Evolutionary conservation across 345 rosid genomes (phyloP), one percentile per base, ranked within the genome.

Genomic region (Citrus maxima): DNA sequence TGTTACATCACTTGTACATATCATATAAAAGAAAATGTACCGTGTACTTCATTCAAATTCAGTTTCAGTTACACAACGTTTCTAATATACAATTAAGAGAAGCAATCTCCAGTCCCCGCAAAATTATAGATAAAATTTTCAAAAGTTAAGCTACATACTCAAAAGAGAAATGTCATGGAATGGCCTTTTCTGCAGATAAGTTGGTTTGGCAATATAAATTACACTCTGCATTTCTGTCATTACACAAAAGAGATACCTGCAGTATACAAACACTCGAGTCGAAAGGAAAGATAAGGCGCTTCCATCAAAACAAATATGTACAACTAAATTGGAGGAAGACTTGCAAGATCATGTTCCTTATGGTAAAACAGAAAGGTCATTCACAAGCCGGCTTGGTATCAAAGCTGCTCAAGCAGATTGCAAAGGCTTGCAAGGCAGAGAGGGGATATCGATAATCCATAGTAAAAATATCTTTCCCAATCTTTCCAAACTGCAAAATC

Each of bases 351-450:
- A 60, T 72, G 80, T 49, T 69, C 60, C 42, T 58, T 62, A 74
- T 61, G 80, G 59, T 25, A 62, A 24, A 65, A 79, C 81, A 71
- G 55, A 62, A 75, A 22, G 71, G 27, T 83, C 84, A 95, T 87
- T 95, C 97, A 73, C 97, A 95, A 46, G 95, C 98, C 30, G 93
- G 97, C 86, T 95, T 95, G 58, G 97, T 92, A 82, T 92, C 98
- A 79, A 95, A 95, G 91, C 98, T 93, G 84, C 98, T 93, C 90
- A 95, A 77, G 89, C 98, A 89, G 82, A 95, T 89, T 55, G 98
- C 93, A 78, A 95, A 95, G n/a, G 98, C 97, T 86, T 95, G 98
- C 73, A 95, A 93, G 60, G 98, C 95, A 72, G 98, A 95, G 64
- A 95, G 88, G 16, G 98, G 98, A 24, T 95, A 93, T 63, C 92